Evolutionary conservation across 23 red algal genomes (phyloP), one percentile per base, ranked within the genome.

Genomic region (Gracilariopsis chorda): DNA sequence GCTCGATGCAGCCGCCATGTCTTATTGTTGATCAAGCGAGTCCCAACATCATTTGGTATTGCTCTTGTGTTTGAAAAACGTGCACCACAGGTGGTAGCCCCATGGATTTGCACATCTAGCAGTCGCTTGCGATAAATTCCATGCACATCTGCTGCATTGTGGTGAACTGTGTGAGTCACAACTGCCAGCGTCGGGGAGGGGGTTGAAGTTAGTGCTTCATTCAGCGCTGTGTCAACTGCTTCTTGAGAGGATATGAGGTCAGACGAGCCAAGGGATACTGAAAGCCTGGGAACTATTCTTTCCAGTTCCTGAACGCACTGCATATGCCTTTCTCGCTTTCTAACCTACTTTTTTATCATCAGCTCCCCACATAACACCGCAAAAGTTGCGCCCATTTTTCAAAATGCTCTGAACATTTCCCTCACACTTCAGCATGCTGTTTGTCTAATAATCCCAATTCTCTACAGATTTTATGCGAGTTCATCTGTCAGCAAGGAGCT

Each of bases 71-170:
- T 88, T 27, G 46, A 51, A 36, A 88, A 48, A 16, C 47, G 65
- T 20, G 63, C 65, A 4, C 21, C 61, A 30, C 83, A 88, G 30
- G 83, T 76, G n/a, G 83, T 88, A 47, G 83, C 83, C 33, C 83
- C 83, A 29, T 88, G 83, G 2, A 88, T 32, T 14, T 27, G 46
- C 6, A 88, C 83, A 48, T 8, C 67, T 25, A 65, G 83, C 13
- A 88, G 83, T 3, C 48, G 83, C 14, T 27, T 40, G 17, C 44
- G 46, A 0, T 49, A 34, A 21, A 48, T 34, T 2, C 14, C 48
- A 30, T 58, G 62, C 35, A 88, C 62, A 32, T 53, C 62, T 11
- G 27, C 55, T 16, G 35, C 63, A 33, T 19, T 28, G 28, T 65
- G 83, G 2, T 42, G 17, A 20, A 88, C 83, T 34, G 83, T 56